phyloP scores from a whole-genome alignment of 208 protist species.

The Acanthamoeba healyi region DNA sequence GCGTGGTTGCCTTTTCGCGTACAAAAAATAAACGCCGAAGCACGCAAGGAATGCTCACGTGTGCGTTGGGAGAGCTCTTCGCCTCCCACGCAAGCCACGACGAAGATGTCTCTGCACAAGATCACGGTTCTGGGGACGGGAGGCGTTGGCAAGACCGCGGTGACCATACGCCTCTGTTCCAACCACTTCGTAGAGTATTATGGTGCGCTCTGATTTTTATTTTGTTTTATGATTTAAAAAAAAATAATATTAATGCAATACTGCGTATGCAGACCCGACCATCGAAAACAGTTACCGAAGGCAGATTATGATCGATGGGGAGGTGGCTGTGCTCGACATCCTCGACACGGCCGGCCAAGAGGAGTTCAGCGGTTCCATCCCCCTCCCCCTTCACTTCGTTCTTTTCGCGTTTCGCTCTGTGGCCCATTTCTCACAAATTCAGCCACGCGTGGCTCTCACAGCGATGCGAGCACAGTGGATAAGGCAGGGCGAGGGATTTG shows the following conservation, averaged over 20 bases:
- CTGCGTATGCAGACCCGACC: background rate
- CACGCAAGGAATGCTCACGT: too few relatives aligned
- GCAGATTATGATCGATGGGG: slow-evolving; percentile 81
- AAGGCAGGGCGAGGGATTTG: background rate
- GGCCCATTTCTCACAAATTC: background rate
- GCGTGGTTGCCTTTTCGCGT: too few relatives aligned
- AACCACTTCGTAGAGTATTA: background rate
- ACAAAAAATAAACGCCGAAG: too few relatives aligned
- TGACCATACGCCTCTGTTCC: background rate
- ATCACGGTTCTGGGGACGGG: background rate
- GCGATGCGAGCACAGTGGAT: slow-evolving; percentile 34
- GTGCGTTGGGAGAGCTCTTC: too few relatives aligned
- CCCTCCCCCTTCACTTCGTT: background rate
- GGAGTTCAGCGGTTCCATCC: slow-evolving; percentile 80
- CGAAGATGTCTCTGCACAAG: background rate
- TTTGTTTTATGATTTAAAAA: background rate
- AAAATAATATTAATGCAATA: too few relatives aligned
- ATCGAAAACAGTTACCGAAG: background rate
- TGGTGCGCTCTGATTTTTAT: background rate
- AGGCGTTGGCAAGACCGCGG: background rate
- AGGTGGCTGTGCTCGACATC: slow-evolving; percentile 87
- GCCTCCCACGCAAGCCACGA: too few relatives aligned
- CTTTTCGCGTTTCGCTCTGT: background rate
- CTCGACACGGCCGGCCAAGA: slow-evolving; percentile 90
- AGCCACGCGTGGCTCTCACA: background rate